Evolutionary conservation across 176 grass and related monocot genomes (phyloP), one percentile per base, ranked within the genome.

Genomic region (Neostapfia colusana): DNA sequence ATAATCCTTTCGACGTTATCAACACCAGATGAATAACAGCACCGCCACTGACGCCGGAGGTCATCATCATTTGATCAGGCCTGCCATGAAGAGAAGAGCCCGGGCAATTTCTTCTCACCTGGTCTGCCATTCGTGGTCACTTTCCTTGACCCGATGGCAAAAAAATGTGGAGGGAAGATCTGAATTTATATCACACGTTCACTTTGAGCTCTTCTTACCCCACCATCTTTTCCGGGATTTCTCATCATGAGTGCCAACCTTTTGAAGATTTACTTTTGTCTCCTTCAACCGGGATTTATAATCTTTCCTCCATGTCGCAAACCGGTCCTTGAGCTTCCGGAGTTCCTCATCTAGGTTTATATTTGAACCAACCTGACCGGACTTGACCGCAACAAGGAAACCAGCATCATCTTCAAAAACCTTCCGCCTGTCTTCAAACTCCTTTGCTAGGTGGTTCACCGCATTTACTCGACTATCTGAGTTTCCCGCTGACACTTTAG

Each of bases 291-390:
- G 83, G 61, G 78, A 87, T 75, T 92, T 95, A 42, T 92, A 99
- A 67, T 92, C 92, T 61, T 86, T 99, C 81, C 95, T 99, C 96
- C 96, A 99, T 56, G 88, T 82, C 39, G 85, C 72, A 87, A 99
- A 99, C 7, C 83, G 80, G 18, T 87, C 80, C 79, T 89, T 99
- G 65, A 99, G 85, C 70, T 77, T 95, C 53, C 74, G 86, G 54
- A 99, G 79, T 77, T 99, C 96, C 27, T 88, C 85, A 4, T 90
- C 87, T 10, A 89, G 89, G 67, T 82, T 90, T 75, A 81, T 81
- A 26, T 83, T 85, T 41, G 71, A 83, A 70, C 78, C 76, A 39
- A 83, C 53, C 15, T 84, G 78, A 20, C 82, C 79, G 0, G 81
- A 85, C 57, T 81, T 85, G 2, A 86, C 79, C 26, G 82, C 80